Percentiles rank a stretch among this genome's conserved stretches.
Evolutionary conservation across 2,329 filamentous ascomycete genomes (phyloP).

Genomic region (Mollisia scopiformis): DNA sequence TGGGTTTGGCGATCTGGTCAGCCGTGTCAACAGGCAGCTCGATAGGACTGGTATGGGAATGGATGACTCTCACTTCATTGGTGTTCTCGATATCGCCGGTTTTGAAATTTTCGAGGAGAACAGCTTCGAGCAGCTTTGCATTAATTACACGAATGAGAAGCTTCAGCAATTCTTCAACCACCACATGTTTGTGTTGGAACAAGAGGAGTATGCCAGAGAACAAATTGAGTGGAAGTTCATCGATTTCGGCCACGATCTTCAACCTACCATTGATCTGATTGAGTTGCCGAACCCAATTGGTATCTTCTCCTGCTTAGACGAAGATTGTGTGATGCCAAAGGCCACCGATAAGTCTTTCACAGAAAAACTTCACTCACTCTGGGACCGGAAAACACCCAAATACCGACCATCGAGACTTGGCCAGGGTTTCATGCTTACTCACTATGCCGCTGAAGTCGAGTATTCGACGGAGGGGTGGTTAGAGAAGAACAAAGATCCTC

Average conservation of each 20-base stretch:
- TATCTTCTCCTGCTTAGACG: conserved; percentile 97
- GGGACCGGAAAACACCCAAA: conserved; percentile 95
- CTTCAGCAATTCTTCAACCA: conserved; percentile 99
- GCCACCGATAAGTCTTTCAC: conserved; percentile 97
- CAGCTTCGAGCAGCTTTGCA: conserved; percentile 98
- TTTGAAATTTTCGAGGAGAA: conserved; percentile 99
- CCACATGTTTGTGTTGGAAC: conserved; percentile 99
- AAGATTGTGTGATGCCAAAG: conserved; percentile 99
- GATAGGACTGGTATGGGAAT: conserved; percentile 81
- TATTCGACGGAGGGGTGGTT: conserved; percentile 95
- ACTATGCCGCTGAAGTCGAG: conserved; percentile 97
- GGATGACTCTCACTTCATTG: conserved; percentile 94
- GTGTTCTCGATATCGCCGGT: conserved; percentile 96
- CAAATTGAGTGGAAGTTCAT: conserved; percentile 99
- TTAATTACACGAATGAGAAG: conserved; percentile 99
- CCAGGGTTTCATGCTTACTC: conserved; percentile 93
- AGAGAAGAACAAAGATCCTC: conserved; percentile 97
- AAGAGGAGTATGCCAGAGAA: conserved; percentile 96
- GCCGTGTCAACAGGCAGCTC: conserved; percentile 87
- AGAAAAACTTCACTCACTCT: conserved; percentile 93
- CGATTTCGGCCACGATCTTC: conserved; percentile 94
- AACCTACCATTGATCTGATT: conserved; percentile 97
- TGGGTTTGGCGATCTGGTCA: conserved; percentile 89
- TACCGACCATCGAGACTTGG: conserved; percentile 86
- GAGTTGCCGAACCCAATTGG: conserved; percentile 96